Evolutionary conservation across 176 grass and related monocot genomes (phyloP).

Genomic region (Cenchrus americanus): DNA sequence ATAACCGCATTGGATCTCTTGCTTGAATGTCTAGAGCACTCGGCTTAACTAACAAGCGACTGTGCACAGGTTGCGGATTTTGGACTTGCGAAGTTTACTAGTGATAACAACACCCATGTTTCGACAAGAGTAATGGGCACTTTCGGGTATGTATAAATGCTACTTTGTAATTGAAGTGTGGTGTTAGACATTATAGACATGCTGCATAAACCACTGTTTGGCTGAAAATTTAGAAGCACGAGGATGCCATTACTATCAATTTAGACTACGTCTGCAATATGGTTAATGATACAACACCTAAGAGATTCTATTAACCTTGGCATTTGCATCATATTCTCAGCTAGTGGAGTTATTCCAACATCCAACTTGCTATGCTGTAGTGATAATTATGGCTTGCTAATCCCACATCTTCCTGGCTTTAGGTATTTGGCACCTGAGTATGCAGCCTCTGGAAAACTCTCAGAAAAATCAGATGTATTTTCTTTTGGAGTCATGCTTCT

Average conservation of each 20-base stretch:
- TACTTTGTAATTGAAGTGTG: not conserved
- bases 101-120: constrained; percentile 74
- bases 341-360: constrained; percentile 13
- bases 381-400: constrained; percentile 24
- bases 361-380: not conserved
- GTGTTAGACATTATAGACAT: not conserved
- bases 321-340: constrained; percentile 22
- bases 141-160: constrained; percentile 62
- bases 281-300: not conserved
- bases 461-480: constrained; percentile 98
- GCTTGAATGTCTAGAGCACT: not conserved
- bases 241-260: not conserved
- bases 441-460: constrained; percentile 94
- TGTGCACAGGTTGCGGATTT: constrained; percentile 70
- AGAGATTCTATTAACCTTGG: not conserved
- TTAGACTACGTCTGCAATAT: not conserved
- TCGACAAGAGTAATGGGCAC: constrained; percentile 82
- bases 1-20: not conserved
- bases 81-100: constrained; percentile 73
- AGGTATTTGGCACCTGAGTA: constrained; percentile 99
- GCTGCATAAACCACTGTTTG: not conserved
- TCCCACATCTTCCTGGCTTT: constrained; percentile 26
- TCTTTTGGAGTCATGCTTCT: constrained; percentile 97
- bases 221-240: not conserved
- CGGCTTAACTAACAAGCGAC: not conserved